A percentile compares a stretch with the other conserved stretches of the same genome.
Evolutionary conservation across 139 green algal genomes (phyloP).

Genomic region (Parachlorella kessleri): DNA sequence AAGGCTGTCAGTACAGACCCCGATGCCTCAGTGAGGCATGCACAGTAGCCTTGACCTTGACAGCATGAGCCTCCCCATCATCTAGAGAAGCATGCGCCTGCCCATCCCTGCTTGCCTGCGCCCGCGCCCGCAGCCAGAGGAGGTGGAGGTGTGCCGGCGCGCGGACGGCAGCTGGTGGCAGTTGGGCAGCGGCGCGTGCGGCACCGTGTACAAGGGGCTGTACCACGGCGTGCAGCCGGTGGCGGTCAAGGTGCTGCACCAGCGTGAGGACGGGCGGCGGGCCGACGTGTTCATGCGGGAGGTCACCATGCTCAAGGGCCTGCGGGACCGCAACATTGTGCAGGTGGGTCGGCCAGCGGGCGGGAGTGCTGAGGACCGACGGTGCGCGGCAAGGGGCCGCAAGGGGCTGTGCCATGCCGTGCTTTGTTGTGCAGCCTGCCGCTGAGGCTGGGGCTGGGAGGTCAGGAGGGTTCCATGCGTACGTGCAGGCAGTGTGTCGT

Average conservation of each 20-base stretch:
- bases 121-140: slow-evolving; percentile 24
- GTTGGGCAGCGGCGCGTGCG: slow-evolving; percentile 48
- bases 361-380: too few relatives aligned
- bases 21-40: too few relatives aligned
- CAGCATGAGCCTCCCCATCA: too few relatives aligned
- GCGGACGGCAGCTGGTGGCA: slow-evolving; percentile 38
- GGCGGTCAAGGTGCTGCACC: slow-evolving; percentile 70
- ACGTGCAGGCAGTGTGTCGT: too few relatives aligned
- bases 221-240: slow-evolving; percentile 75
- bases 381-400: background rate
- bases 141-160: slow-evolving; percentile 42
- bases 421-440: background rate
- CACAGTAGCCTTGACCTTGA: too few relatives aligned
- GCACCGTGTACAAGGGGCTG: slow-evolving; percentile 66
- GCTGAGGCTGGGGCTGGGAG: too few relatives aligned
- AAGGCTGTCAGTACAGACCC: too few relatives aligned
- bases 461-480: too few relatives aligned
- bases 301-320: slow-evolving; percentile 38
- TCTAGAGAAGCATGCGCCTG: too few relatives aligned
- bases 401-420: background rate
- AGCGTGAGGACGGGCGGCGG: slow-evolving; percentile 18
- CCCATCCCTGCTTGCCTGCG: background rate
- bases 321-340: slow-evolving; percentile 41
- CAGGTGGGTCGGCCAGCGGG: too few relatives aligned
- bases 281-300: slow-evolving; percentile 36